Base-by-base conservation (phyloP, 176 grass and related monocot species). In the Triticum aestivum region DNA sequence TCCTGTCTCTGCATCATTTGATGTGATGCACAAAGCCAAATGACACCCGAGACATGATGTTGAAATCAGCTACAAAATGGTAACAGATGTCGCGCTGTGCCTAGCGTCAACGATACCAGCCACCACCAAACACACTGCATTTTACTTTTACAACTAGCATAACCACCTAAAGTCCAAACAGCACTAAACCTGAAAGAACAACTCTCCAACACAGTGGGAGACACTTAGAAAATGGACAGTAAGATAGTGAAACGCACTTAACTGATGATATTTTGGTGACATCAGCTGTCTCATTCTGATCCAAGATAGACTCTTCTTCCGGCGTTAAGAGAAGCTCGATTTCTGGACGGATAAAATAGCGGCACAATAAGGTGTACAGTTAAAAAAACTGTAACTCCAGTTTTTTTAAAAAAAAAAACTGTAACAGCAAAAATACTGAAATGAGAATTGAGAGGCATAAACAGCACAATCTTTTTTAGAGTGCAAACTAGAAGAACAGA, bases 251-350 rank as follows among this genome's bases (percentile, higher is more conserved):
- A 34, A 29, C 63, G 75, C 64, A 90, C 93, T 80, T 80, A 90
- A 96, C 94, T 81, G 92, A 94, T 90, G 94, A 99, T 51, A 91
- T 91, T 89, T 85, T 93, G 75, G 44, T 84, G 41, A 93, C 63
- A 73, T 91, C 83, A 52, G 85, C 73, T 18, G 23, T 61, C 77
- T 90, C 80, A 23, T 94, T 91, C 72, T 85, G 73, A 65, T 99
- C 89, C 85, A 97, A 85, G 87, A 94, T 91, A 78, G 80, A 77
- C 85, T 87, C 94, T 79, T 99, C 97, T 87, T 99, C 87, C n/a
- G 92, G 89, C 65, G 83, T 92, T 27, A 96, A 83, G 39, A 99
- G 89, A 42, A 87, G 73, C 83, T 96, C 92, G 81, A 99, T 85
- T 88, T 96, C 97, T 98, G 79, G 4, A n/a, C 8, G 51, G 69